phyloP scores from a whole-genome alignment of 106 monocot genomes.

The Phalaenopsis equestris region DNA sequence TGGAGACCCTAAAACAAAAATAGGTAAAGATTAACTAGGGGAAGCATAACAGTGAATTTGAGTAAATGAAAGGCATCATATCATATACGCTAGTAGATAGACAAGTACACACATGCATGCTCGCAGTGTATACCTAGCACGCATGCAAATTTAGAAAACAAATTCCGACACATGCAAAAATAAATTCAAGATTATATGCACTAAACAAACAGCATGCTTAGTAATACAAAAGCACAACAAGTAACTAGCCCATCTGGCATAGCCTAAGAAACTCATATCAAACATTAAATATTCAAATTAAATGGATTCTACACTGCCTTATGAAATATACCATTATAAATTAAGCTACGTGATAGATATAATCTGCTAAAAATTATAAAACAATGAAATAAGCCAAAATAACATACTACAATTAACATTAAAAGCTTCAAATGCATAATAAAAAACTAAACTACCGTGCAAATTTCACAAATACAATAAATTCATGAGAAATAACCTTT shows the following conservation, averaged over 20 bases:
- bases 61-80: not conserved
- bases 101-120: not conserved
- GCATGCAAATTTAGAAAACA: not conserved
- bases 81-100: not conserved
- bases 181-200: not conserved
- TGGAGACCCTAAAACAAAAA: not conserved
- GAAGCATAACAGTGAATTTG: not conserved
- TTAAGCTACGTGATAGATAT: not conserved
- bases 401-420: not conserved
- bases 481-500: conserved; percentile 37
- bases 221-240: not conserved
- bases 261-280: not conserved
- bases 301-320: not conserved
- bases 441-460: not conserved
- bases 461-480: not conserved
- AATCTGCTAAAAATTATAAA: not conserved
- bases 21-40: not conserved
- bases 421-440: not conserved
- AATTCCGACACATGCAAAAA: not conserved
- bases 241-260: not conserved
- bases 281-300: not conserved
- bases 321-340: not conserved
- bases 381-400: not conserved
- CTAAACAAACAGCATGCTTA: not conserved
- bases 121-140: not conserved